phyloP scores from a whole-genome alignment of 2,329 filamentous ascomycete genomes.

The Thielaviopsis euricoi region DNA sequence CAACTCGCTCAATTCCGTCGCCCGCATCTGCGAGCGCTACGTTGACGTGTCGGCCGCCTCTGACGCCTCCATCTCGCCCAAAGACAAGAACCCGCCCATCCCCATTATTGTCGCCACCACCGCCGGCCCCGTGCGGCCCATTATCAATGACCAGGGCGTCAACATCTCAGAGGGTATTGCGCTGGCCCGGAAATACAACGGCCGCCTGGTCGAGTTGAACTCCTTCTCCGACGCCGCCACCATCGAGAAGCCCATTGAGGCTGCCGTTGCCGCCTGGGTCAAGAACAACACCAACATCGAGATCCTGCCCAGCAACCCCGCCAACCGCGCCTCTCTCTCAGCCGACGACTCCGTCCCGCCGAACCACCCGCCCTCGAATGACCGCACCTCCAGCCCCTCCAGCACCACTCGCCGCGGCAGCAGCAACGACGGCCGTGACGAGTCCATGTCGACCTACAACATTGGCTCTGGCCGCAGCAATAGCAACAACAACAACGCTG shows the following conservation, averaged over 20 bases:
- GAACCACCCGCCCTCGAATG: not conserved
- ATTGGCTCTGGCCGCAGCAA: not conserved
- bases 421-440: not conserved
- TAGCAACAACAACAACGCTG: not conserved
- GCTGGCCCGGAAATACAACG: conserved; percentile 7
- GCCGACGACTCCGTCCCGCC: not conserved
- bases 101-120: conserved; percentile 7
- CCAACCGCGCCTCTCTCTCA: not conserved
- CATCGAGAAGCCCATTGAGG: conserved; percentile 5
- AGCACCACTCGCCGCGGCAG: not conserved
- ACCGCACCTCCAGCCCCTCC: not conserved
- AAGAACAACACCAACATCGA: conserved; percentile 6
- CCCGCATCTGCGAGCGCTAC: conserved; percentile 7
- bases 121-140: not conserved
- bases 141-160: conserved; percentile 2
- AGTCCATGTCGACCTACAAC: not conserved
- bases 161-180: not conserved
- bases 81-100: conserved; percentile 1
- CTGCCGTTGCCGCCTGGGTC: conserved; percentile 9
- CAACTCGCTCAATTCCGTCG: conserved; percentile 5
- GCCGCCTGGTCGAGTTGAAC: conserved; percentile 6
- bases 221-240: conserved; percentile 1
- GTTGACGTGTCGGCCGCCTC: not conserved
- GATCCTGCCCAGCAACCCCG: conserved; percentile 1
- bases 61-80: not conserved